Base-by-base conservation (phyloP, 2,329 filamentous ascomycete species). In the Sphaerulina vaccinii region DNA sequence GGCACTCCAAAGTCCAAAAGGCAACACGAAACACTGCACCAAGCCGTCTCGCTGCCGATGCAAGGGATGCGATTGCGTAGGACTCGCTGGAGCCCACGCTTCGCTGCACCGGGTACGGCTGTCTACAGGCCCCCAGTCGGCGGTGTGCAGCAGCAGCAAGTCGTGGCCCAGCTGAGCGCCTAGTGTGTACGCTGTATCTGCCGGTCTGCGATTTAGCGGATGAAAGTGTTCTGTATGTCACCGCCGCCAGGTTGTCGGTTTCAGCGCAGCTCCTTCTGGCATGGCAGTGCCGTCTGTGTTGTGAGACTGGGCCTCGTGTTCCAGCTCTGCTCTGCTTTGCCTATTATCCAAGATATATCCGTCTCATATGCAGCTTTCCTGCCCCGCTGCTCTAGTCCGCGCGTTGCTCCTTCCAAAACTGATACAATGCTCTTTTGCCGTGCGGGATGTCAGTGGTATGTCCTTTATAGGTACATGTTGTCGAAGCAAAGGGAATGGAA, bases 1-100 rank as follows among this genome's bases (percentile, higher is more conserved):
- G 38, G 15, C 45, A 39, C 51, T 51, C 45, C 51, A 49, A 45
- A 13, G 48, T 48, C 33, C 39, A 22, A 18, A 37, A 33, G 18
- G 45, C 49, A 36, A 40, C 42, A 42, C 38, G 22, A 48, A 38
- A 46, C 45, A 53, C 40, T 43, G 40, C 40, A 33, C 16, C 13
- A n/a, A 19, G 27, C 40, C 40, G 40, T 3, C 27, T 18, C 29
- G 48, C 16, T n/a, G 18, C 42, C 37, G 24, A 52, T 11, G 44
- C 50, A 47, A 52, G 43, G 43, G 36, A 42, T n/a, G n/a, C 22
- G 27, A 44, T 23, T 42, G 39, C 18, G 21, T 22, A 11, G 36
- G 36, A 39, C 36, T 39, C 36, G 36, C 36, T 39, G 35, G 23
- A 23, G 27, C 27, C 21, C 43, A 44, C 39, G 43, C 49, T 51